Conservation (phyloP, 2,329 filamentous ascomycete genomes). For the Fusarium clavum region DNA sequence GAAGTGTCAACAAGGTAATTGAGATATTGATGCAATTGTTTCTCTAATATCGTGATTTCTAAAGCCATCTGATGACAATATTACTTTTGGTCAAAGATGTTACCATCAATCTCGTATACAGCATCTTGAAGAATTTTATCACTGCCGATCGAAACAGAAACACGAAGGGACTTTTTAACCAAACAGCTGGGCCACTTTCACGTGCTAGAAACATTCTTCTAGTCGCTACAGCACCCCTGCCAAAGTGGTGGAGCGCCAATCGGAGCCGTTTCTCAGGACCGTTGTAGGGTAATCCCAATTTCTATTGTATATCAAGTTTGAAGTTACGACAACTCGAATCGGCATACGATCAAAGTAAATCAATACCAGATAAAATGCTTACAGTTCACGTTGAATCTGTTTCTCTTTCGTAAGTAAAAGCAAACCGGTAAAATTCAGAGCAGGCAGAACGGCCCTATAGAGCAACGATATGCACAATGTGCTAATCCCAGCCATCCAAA, state of each 20-base stretch:
- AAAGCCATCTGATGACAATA: neutral
- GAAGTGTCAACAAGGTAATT: constrained; percentile 8
- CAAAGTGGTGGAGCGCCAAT: constrained; percentile 10
- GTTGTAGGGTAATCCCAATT: constrained; percentile 17
- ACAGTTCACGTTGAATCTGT: fast-evolving
- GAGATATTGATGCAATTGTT: neutral
- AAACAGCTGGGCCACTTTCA: constrained; percentile 44
- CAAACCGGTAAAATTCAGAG: neutral
- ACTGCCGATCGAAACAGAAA: constrained; percentile 3
- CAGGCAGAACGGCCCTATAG: neutral
- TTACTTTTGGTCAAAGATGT: neutral
- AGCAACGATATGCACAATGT: constrained; percentile 11
- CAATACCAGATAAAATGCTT: neutral
- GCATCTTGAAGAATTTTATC: neutral
- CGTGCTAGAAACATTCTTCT: constrained; percentile 32
- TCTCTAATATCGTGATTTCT: neutral
- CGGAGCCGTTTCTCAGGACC: constrained; percentile 13
- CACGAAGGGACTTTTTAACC: constrained; percentile 32
- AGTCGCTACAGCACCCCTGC: constrained; percentile 2
- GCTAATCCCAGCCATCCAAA: constrained; percentile 5
- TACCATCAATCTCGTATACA: neutral
- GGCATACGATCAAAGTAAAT: neutral
- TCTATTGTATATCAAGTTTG: neutral
- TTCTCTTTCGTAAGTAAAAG: neutral
- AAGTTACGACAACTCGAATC: neutral